phyloP scores from a whole-genome alignment of 2,329 filamentous ascomycete species.

The Pyrenochaeta sp. region DNA sequence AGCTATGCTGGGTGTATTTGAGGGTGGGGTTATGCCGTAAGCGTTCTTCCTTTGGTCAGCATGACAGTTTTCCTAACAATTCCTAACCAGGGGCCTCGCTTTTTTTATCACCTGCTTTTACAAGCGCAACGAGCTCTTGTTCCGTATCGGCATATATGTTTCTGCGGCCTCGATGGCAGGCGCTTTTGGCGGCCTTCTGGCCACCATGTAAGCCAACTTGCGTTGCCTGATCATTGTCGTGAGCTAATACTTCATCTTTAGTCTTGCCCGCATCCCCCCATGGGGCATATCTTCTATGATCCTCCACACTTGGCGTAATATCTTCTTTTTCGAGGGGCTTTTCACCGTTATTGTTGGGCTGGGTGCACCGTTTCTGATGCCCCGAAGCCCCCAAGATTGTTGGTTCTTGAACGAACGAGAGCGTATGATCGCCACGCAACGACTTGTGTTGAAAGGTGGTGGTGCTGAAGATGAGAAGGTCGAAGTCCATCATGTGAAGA shows the following conservation, averaged over 20 bases:
- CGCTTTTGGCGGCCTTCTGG: constrained; percentile 66
- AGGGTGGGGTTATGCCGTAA: constrained; percentile 65
- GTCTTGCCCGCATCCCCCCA: constrained; percentile 55
- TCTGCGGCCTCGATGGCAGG: constrained; percentile 64
- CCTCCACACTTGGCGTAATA: constrained; percentile 58
- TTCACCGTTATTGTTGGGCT: constrained; percentile 61
- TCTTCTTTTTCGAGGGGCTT: constrained; percentile 71
- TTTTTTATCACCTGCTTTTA: constrained; percentile 67
- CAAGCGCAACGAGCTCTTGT: constrained; percentile 64
- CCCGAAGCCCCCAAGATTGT: constrained; percentile 58
- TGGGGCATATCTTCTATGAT: constrained; percentile 58
- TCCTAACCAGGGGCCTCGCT: constrained; percentile 55
- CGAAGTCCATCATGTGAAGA: constrained; percentile 59
- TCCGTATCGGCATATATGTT: constrained; percentile 66
- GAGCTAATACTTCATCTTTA: constrained; percentile 15
- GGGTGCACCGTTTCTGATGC: constrained; percentile 62
- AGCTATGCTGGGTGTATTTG: constrained; percentile 63
- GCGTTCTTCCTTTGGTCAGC: constrained; percentile 8
- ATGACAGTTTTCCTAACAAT: constrained; percentile 7
- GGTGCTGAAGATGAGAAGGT: constrained; percentile 58
- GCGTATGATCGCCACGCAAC: constrained; percentile 62
- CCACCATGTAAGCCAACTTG: constrained; percentile 55
- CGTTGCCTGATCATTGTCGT: not conserved
- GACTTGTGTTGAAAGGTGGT: constrained; percentile 61
- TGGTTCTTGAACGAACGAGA: constrained; percentile 63